These are phyloP conservation scores for Penicillium verrucosum DNA, from an alignment of 2,329 filamentous ascomycete genomes.

Conservation along the genomic window DNA sequence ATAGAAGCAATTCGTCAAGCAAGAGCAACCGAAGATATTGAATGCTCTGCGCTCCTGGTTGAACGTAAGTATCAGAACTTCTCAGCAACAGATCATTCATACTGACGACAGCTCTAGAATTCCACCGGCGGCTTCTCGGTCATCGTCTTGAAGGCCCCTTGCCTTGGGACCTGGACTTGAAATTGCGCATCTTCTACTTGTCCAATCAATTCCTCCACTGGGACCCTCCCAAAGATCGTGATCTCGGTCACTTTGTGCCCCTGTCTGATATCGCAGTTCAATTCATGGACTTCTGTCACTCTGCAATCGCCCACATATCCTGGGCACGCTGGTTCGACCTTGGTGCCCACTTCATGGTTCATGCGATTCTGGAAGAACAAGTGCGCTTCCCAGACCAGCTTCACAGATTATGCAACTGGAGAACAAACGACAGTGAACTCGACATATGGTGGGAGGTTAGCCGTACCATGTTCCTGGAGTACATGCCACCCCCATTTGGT, in stretches of 20 bases:
- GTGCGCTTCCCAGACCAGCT: conserved; percentile 36
- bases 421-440: conserved; percentile 28
- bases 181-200: conserved; percentile 50
- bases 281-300: conserved; percentile 49
- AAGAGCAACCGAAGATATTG: conserved; percentile 14
- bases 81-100: neutral
- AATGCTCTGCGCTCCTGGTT: conserved; percentile 25
- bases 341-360: conserved; percentile 48
- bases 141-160: conserved; percentile 34
- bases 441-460: conserved; percentile 34
- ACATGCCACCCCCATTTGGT: conserved; percentile 18
- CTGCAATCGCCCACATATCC: conserved; percentile 29
- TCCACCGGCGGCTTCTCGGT: conserved; percentile 43
- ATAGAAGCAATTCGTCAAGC: conserved; percentile 32
- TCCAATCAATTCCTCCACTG: conserved; percentile 45
- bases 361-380: conserved; percentile 51
- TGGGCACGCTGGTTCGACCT: conserved; percentile 46
- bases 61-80: conserved; percentile 25
- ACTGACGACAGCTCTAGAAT: conserved; percentile 31
- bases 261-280: conserved; percentile 45
- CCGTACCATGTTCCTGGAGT: conserved; percentile 18
- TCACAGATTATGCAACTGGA: conserved; percentile 48
- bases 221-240: conserved; percentile 12
- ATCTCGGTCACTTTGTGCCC: conserved; percentile 21
- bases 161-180: conserved; percentile 45